phyloP scores from a whole-genome alignment of 805 yeast genomes.

The Pichia deserticola region DNA sequence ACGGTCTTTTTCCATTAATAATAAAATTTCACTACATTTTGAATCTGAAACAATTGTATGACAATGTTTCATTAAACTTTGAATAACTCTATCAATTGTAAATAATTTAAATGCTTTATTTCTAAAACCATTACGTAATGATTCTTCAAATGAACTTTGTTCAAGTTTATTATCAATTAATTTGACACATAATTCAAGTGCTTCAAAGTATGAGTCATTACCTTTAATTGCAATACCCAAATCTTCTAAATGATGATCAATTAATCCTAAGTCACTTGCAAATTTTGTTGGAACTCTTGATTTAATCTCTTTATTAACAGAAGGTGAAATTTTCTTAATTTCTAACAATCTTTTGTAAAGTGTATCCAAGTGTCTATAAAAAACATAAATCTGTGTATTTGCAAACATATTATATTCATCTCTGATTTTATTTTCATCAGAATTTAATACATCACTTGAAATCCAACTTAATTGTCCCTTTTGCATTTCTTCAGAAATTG shows the following conservation, averaged over 20 bases:
- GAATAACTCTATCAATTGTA: conserved; percentile 89
- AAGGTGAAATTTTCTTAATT: conserved; percentile 61
- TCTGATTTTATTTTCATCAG: conserved; percentile 32
- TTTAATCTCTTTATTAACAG: conserved; percentile 66
- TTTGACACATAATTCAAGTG: conserved; percentile 64
- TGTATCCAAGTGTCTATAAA: conserved; percentile 78
- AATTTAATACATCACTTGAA: conserved; percentile 19
- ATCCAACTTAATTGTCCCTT: conserved; percentile 31
- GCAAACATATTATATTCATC: conserved; percentile 71
- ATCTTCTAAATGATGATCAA: conserved; percentile 74
- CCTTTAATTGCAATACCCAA: conserved; percentile 70
- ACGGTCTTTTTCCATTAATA: conserved; percentile 79
- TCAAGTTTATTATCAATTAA: conserved; percentile 86
- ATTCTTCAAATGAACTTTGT: conserved; percentile 91
- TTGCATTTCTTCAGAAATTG: conserved; percentile 18
- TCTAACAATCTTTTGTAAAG: conserved; percentile 75
- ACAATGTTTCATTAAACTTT: conserved; percentile 75
- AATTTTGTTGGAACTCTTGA: conserved; percentile 59
- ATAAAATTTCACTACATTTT: conserved; percentile 71
- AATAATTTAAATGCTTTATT: conserved; percentile 89
- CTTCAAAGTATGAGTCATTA: conserved; percentile 66
- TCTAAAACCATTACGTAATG: conserved; percentile 88
- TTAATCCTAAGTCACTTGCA: conserved; percentile 78
- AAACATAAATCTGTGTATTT: conserved; percentile 81
- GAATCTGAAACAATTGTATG: conserved; percentile 76